These are phyloP conservation scores for Metarhizium brunneum DNA, from an alignment of 2,329 filamentous ascomycete genomes.

Conservation along the genomic window DNA sequence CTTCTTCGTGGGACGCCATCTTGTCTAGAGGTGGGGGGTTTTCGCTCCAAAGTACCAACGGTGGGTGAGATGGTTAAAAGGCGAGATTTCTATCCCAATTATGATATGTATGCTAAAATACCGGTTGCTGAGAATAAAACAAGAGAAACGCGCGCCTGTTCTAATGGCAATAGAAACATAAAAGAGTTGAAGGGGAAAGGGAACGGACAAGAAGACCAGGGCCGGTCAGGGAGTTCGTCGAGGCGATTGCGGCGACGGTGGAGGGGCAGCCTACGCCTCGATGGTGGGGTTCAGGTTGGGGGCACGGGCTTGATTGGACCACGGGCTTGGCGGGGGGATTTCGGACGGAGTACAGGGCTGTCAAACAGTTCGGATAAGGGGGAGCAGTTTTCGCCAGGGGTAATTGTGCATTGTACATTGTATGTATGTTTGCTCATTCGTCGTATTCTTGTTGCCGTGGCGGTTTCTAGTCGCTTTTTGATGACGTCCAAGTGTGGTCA, in stretches of 20 bases:
- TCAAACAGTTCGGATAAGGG: background rate
- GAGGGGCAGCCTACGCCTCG: constrained; percentile 13
- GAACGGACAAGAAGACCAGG: constrained; percentile 1
- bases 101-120: background rate
- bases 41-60: background rate
- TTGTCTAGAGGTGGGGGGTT: background rate
- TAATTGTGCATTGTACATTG: no score
- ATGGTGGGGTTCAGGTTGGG: constrained; percentile 6
- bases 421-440: no score
- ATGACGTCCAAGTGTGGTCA: no score
- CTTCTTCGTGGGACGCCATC: constrained; percentile 67
- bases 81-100: background rate
- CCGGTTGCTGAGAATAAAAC: background rate
- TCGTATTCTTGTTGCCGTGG: no score
- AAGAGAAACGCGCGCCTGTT: background rate
- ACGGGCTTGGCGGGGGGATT: background rate
- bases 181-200: background rate
- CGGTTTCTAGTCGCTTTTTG: no score
- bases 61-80: background rate
- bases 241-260: constrained; percentile 23
- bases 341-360: no score
- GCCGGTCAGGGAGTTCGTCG: constrained; percentile 5
- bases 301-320: constrained; percentile 5
- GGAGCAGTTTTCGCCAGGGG: background rate
- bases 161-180: background rate